A percentile compares a stretch with the other conserved stretches of the same genome.
Evolutionary conservation across 768 basidiomycete species (phyloP).

Genomic region (Suillus alpinus): DNA sequence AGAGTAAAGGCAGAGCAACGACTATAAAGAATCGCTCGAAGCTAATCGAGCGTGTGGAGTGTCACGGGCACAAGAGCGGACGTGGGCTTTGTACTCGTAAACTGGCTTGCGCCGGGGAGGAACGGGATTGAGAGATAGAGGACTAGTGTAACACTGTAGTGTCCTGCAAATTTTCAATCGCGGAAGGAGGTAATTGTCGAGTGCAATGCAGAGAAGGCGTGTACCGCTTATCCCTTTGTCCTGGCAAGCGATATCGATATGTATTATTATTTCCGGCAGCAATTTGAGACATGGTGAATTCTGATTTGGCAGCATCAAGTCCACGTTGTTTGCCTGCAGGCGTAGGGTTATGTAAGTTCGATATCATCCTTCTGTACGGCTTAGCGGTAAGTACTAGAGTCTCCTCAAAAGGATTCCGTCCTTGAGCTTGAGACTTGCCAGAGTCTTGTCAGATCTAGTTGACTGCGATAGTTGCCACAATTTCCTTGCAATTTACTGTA

Average conservation of each 20-base stretch:
- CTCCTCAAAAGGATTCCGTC: slow-evolving; percentile 10
- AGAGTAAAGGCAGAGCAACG: slow-evolving; percentile 25
- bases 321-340: slow-evolving; percentile 82
- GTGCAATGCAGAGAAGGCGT: slow-evolving; percentile 49
- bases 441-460: no score
- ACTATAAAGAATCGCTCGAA: slow-evolving; percentile 46
- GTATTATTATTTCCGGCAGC: slow-evolving; percentile 30
- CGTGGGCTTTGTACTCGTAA: slow-evolving; percentile 27
- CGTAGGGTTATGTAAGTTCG: slow-evolving; percentile 44
- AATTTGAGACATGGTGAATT: slow-evolving; percentile 43
- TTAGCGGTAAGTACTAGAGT: neutral
- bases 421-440: neutral
- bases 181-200: slow-evolving; percentile 36
- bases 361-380: slow-evolving; percentile 18
- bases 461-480: neutral
- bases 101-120: slow-evolving; percentile 21
- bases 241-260: slow-evolving; percentile 27
- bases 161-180: slow-evolving; percentile 49
- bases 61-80: slow-evolving; percentile 23
- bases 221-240: slow-evolving; percentile 53
- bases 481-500: neutral
- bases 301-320: slow-evolving; percentile 48
- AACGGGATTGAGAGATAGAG: slow-evolving; percentile 13
- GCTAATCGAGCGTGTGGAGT: slow-evolving; percentile 47
- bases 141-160: slow-evolving; percentile 12